These are phyloP conservation scores for Phytophthora ramorum DNA, from an alignment of 352 stramenopile species.

Conservation along the genomic window DNA sequence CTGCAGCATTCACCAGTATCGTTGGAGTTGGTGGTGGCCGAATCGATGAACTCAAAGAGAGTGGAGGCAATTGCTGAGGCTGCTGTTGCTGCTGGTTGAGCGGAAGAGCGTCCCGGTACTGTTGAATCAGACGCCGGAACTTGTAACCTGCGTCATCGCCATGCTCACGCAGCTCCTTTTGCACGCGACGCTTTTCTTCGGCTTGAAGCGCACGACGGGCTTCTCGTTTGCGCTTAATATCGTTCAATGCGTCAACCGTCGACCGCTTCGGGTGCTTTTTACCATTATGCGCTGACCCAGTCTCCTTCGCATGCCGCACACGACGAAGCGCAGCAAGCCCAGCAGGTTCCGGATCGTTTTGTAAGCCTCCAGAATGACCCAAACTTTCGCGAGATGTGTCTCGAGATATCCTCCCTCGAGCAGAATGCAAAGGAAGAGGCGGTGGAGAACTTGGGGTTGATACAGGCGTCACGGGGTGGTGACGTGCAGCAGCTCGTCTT, in stretches of 20 bases:
- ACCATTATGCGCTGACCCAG: slow-evolving; percentile 13
- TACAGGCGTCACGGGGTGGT: slow-evolving; percentile 20
- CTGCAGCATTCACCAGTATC: slow-evolving; percentile 4
- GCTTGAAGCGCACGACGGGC: slow-evolving; percentile 59
- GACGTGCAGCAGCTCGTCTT: slow-evolving; percentile 13
- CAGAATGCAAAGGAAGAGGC: slow-evolving; percentile 6
- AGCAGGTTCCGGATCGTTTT: slow-evolving; percentile 12
- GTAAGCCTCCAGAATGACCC: not conserved
- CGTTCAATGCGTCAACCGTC: slow-evolving; percentile 60
- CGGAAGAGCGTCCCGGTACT: slow-evolving; percentile 56
- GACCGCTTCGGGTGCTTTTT: slow-evolving; percentile 50
- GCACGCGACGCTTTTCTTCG: slow-evolving; percentile 74
- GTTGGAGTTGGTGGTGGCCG: slow-evolving; percentile 27
- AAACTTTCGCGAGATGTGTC: slow-evolving; percentile 19
- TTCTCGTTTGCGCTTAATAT: slow-evolving; percentile 79
- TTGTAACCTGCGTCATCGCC: slow-evolving; percentile 82
- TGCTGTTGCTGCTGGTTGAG: slow-evolving; percentile 32
- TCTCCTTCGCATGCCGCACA: slow-evolving; percentile 12
- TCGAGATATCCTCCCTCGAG: slow-evolving; percentile 10
- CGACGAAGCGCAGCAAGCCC: slow-evolving; percentile 6
- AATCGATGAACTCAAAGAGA: slow-evolving; percentile 25
- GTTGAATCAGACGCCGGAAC: slow-evolving; percentile 70
- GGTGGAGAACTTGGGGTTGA: slow-evolving; percentile 8
- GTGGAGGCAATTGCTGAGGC: slow-evolving; percentile 28
- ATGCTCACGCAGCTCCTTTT: slow-evolving; percentile 66